Base-by-base conservation (phyloP, 2,329 filamentous ascomycete species). In the Emmonsiellopsis sp. region DNA sequence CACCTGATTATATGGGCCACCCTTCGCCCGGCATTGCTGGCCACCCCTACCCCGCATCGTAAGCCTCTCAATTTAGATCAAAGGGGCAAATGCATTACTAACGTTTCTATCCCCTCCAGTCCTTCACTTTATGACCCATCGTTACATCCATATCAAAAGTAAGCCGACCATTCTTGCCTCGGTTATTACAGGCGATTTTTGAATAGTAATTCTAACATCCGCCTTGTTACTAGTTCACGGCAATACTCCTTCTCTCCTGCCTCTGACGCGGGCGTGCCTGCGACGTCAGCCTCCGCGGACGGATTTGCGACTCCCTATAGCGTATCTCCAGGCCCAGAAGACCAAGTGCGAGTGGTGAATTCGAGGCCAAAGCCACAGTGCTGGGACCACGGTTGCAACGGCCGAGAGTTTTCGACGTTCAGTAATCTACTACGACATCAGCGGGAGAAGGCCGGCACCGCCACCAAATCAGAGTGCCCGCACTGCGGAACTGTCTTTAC, bases 351-450 rank as follows among this genome's bases (percentile, higher is more conserved):
- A 55, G 82, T 90, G 13, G 78, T 90, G 15, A 85, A 87, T 67
- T 84, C 83, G 61, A 81, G 87, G 59, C 89, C 89, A n/a, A 95
- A 95, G 73, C 90, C 91, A 45, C 89, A 95, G 67, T 96, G 92
- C 71, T 97, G 89, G 88, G 92, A 96, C 57, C 92, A 97, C 65
- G 92, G 91, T 9, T 97, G 92, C 76, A 95, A 96, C 64, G 92
- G 92, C 16, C 84, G 91, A 32, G 88, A 95, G 65, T 97, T 97
- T 66, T 95, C 89, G 15, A 96, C 92, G 3, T 96, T 96, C 67
- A 95, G 90, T 79, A 96, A 96, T 67, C 80, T 96, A 3, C 76
- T 96, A 38, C 81, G 92, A 58, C 92, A 97, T 68, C 91, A 96
- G 70, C 82, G 92, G 43, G 92, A 97, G 71, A 96, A 95, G 70